These are phyloP conservation scores for Bipolaris bicolor DNA, from an alignment of 2,329 filamentous ascomycete species.

Conservation along the genomic window DNA sequence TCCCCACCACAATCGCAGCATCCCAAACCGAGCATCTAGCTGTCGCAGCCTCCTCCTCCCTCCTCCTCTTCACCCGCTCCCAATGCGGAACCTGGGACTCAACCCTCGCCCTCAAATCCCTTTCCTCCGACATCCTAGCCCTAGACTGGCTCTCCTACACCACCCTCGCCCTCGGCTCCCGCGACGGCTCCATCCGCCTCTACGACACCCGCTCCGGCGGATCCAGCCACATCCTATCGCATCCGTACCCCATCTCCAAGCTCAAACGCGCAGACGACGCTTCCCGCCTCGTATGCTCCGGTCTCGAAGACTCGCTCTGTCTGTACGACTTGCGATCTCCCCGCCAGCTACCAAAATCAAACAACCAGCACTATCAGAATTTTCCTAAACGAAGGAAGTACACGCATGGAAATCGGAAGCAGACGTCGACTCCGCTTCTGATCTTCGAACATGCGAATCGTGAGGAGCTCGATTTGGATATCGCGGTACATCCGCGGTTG, in stretches of 20 bases:
- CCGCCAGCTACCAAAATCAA: constrained; percentile 6
- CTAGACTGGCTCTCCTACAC: constrained; percentile 44
- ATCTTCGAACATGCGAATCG: constrained; percentile 35
- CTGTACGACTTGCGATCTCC: constrained; percentile 43
- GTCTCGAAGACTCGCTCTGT: constrained; percentile 33
- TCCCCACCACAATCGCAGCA: constrained; percentile 25
- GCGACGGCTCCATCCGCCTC: constrained; percentile 42
- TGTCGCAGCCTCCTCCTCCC: constrained; percentile 35
- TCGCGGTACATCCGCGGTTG: constrained; percentile 38
- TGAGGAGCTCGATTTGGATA: constrained; percentile 32
- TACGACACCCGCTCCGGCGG: constrained; percentile 41
- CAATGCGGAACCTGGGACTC: constrained; percentile 31
- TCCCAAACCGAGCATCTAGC: constrained; percentile 38
- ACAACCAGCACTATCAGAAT: not conserved
- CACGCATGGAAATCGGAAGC: not conserved
- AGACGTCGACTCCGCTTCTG: constrained; percentile 19
- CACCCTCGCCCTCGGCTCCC: constrained; percentile 40
- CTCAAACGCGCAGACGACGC: constrained; percentile 36
- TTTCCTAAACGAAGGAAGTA: constrained; percentile 23
- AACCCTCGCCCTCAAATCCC: constrained; percentile 6
- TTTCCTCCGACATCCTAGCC: constrained; percentile 39
- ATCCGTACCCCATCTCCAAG: constrained; percentile 31
- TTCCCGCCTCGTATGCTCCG: constrained; percentile 36
- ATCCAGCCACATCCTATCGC: constrained; percentile 32
- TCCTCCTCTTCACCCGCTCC: constrained; percentile 34